Conservation (phyloP, 225 moss, liverwort and hornwort species). For the Marchantia paleacea region DNA sequence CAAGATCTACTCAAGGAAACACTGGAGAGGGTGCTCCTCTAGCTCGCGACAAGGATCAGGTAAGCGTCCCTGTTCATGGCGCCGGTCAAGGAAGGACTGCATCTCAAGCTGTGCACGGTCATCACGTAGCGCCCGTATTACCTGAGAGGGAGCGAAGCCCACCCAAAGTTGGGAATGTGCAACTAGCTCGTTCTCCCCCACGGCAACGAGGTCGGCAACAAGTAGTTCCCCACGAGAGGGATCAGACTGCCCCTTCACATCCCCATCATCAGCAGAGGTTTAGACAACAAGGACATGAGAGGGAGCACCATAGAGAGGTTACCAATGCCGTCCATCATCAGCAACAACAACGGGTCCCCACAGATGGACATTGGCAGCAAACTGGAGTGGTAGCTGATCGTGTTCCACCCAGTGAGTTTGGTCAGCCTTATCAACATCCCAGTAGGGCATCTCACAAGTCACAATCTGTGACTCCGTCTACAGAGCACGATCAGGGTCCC, state of each 20-base stretch:
- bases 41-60: constrained; percentile 29
- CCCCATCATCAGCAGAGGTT: constrained; percentile 50
- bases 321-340: constrained; percentile 38
- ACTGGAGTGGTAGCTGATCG: constrained; percentile 42
- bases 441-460: constrained; percentile 49
- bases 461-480: constrained; percentile 12
- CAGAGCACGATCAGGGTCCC: constrained; percentile 46
- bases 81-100: constrained; percentile 24
- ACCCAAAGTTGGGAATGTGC: constrained; percentile 18
- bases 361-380: constrained; percentile 43
- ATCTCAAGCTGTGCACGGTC: constrained; percentile 20
- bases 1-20: constrained; percentile 19
- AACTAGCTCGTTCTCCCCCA: constrained; percentile 33
- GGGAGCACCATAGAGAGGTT: constrained; percentile 39
- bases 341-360: constrained; percentile 27
- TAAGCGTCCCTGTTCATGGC: constrained; percentile 2
- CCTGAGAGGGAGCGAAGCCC: constrained; percentile 30
- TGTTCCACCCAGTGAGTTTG: constrained; percentile 42
- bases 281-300: constrained; percentile 42
- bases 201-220: constrained; percentile 37
- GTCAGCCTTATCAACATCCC: constrained; percentile 49
- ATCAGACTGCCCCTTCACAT: constrained; percentile 29
- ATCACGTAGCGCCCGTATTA: constrained; percentile 13
- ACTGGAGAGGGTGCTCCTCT: constrained; percentile 14
- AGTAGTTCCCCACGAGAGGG: constrained; percentile 29